phyloP scores from a whole-genome alignment of 768 basidiomycete genomes.

The Tulasnella calospora region DNA sequence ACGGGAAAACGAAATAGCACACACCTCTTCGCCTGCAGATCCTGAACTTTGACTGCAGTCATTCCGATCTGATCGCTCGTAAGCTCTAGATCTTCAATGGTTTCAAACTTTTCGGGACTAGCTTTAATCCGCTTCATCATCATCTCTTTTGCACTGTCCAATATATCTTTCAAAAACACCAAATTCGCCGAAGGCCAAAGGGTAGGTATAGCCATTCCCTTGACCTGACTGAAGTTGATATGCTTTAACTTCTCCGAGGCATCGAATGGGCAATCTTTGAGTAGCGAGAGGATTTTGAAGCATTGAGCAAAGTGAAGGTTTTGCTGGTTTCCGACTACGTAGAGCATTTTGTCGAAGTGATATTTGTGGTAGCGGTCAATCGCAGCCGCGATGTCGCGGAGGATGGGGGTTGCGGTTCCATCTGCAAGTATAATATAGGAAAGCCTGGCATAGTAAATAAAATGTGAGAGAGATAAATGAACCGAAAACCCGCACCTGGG shows the following conservation, averaged over 20 bases:
- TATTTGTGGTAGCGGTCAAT: conserved; percentile 42
- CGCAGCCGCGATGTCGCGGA: conserved; percentile 44
- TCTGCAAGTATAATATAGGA: conserved; percentile 32
- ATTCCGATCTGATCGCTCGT: conserved; percentile 43
- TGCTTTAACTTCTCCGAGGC: conserved; percentile 35
- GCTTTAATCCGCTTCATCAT: conserved; percentile 44
- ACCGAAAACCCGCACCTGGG: conserved; percentile 27
- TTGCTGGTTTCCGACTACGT: conserved; percentile 1
- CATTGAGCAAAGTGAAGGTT: background rate
- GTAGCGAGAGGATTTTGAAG: background rate
- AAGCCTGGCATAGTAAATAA: background rate
- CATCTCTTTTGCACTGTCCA: conserved; percentile 41
- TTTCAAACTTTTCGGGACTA: conserved; percentile 44
- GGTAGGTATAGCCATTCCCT: conserved; percentile 37
- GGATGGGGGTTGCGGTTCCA: conserved; percentile 42
- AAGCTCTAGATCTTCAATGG: conserved; percentile 43
- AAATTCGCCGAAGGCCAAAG: background rate
- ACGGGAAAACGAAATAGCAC: conserved; percentile 13
- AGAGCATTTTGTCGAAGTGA: conserved; percentile 45
- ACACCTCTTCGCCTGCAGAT: conserved; percentile 39
- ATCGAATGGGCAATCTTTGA: background rate
- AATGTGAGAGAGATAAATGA: background rate
- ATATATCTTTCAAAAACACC: conserved; percentile 37
- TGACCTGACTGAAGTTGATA: conserved; percentile 42
- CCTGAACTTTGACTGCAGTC: conserved; percentile 47